Evolutionary conservation across 805 yeast species (phyloP).

Genomic region (Lachancea thermotolerans): DNA sequence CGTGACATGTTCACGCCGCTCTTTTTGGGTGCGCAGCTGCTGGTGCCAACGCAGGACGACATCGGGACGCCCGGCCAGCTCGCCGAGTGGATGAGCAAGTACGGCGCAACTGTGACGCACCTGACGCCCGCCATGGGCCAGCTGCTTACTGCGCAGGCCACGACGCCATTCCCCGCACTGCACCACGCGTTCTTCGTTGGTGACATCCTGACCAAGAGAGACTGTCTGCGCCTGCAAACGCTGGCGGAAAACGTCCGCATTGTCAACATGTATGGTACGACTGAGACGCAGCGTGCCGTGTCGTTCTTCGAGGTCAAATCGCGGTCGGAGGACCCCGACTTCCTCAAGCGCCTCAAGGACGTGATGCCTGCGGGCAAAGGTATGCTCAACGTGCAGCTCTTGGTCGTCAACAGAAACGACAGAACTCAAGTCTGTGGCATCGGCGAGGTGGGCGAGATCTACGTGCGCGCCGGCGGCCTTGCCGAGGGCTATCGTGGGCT

Average conservation of each 20-base stretch:
- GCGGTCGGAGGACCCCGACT: conserved; percentile 57
- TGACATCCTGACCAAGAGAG: conserved; percentile 94
- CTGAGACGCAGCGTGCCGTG: conserved; percentile 98
- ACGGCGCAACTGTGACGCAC: conserved; percentile 93
- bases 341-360: conserved; percentile 80
- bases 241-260: conserved; percentile 84
- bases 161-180: conserved; percentile 72
- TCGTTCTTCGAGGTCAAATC: conserved; percentile 87
- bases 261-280: conserved; percentile 98
- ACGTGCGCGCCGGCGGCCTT: conserved; percentile 95
- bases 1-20: conserved; percentile 98
- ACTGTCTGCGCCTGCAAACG: conserved; percentile 86
- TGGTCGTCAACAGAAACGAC: conserved; percentile 89
- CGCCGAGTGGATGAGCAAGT: conserved; percentile 93
- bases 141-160: conserved; percentile 89
- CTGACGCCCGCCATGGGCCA: conserved; percentile 99
- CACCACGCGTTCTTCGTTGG: conserved; percentile 99
- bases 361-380: conserved; percentile 98
- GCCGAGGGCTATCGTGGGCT: conserved; percentile 94
- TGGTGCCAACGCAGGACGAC: conserved; percentile 94
- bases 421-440: conserved; percentile 90
- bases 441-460: conserved; percentile 98
- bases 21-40: conserved; percentile 86
- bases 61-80: conserved; percentile 97
- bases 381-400: conserved; percentile 88